Conservation (phyloP, 2,329 filamentous ascomycete genomes). For the Colletotrichum higginsianum region DNA sequence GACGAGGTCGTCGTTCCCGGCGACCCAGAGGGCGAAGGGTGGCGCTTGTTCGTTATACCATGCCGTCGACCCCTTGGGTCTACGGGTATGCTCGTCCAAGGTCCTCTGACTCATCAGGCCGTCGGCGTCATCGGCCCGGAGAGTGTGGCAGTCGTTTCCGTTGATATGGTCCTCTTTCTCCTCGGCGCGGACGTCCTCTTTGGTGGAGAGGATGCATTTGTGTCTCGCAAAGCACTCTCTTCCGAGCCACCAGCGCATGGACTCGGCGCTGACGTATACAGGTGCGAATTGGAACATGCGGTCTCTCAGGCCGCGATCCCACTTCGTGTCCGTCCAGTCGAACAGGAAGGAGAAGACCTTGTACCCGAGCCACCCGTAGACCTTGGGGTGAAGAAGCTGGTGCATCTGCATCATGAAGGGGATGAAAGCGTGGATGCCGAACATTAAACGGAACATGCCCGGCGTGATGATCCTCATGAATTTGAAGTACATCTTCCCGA, state of each 20-base stretch:
- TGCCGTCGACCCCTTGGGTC: constrained; percentile 68
- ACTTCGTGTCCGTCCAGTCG: constrained; percentile 86
- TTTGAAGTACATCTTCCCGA: constrained; percentile 90
- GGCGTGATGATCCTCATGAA: constrained; percentile 89
- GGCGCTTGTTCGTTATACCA: constrained; percentile 89
- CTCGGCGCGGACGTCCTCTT: constrained; percentile 76
- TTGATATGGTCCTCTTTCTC: constrained; percentile 71
- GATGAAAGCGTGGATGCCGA: constrained; percentile 94
- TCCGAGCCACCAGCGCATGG: constrained; percentile 97
- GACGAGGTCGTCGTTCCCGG: constrained; percentile 86
- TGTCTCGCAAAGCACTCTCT: constrained; percentile 84
- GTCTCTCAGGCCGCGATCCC: constrained; percentile 84
- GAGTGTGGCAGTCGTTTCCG: constrained; percentile 44
- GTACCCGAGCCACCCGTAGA: constrained; percentile 90
- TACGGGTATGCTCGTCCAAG: constrained; percentile 54
- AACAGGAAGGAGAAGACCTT: constrained; percentile 92
- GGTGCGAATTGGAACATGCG: constrained; percentile 95
- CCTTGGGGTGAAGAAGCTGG: constrained; percentile 69
- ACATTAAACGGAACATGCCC: constrained; percentile 82
- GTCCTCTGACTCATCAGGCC: constrained; percentile 37
- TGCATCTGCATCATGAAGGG: constrained; percentile 94
- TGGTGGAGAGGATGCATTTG: constrained; percentile 88
- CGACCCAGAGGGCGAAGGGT: constrained; percentile 91
- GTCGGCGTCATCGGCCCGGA: constrained; percentile 54
- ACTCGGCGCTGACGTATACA: constrained; percentile 90